Evolutionary conservation across 2,329 filamentous ascomycete species (phyloP), one percentile per base, ranked within the genome.

Genomic region (Sporothrix pseudoabietina): DNA sequence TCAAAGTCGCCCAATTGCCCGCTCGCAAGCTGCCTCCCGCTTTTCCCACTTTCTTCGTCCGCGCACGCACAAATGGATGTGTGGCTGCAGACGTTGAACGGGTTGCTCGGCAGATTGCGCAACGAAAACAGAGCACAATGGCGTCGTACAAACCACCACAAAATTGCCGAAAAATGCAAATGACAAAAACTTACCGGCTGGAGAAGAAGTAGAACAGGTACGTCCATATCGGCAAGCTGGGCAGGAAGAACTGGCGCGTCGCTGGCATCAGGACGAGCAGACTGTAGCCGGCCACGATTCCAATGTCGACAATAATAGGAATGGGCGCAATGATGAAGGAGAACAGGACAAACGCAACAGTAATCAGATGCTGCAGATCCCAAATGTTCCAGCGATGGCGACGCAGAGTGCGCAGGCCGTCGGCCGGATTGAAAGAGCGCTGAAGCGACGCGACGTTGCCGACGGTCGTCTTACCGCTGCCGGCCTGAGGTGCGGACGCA

Each of bases 121-220:
- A 65, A 65, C 59, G n/a, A 44, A 44, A 65, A 44, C 12, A 65
- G 35, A 41, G 32, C 9, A 44, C 35, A 26, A 26, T 14, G 9
- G 10, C 59, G 26, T 41, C 35, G 19, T 35, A 44, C 35, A 44
- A 26, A 26, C n/a, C n/a, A 44, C 59, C n/a, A 26, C n/a, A 6
- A 12, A 19, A 19, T 19, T 14, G 5, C 55, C 6, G 4, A 59
- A 19, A 14, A 57, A 57, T n/a, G n/a, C 4, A 12, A 55, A 30
- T 26, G 22, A 3, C 7, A 55, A 52, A 10, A 30, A 72, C 93
- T 85, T 89, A 97, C 94, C 95, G 92, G 86, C 92, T 96, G 76
- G 91, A 91, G 82, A 96, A 97, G 84, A 97, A 98, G 81, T 97
- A 93, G 68, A 98, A 85, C 55, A 98, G 86, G 89, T 94, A 98